Evolutionary conservation across 1,139 yeast species (phyloP), one percentile per base, ranked within the genome.

Genomic region (Sugiyamaella japonica): DNA sequence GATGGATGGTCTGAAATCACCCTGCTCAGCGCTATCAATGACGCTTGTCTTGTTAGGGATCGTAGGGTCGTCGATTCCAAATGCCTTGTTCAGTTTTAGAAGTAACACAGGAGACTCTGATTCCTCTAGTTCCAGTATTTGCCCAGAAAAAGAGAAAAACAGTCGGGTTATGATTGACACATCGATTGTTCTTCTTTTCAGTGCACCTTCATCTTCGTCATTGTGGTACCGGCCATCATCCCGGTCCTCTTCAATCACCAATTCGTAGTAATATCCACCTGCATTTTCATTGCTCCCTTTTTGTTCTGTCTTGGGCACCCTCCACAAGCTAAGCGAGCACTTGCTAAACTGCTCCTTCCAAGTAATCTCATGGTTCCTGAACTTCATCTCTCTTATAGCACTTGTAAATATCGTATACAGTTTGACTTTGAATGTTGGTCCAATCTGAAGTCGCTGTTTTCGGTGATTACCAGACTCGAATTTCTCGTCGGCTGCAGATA

Each of bases 271-370:
- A 61, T 72, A 83, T 2, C 62, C 48, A 12, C 39, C 37, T 3
- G 48, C 25, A n/a, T 16, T 37, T 4, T 25, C 32, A 36, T 32
- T 9, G 37, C n/a, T 31, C 20, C 12, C 8, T 12, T 32, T 40
- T 25, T 23, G 12, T 7, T 20, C 43, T 16, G 9, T 25, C 16
- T 34, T 40, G 13, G 20, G 40, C 2, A 64, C 61, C 31, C 82
- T 69, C 52, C 71, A 61, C 7, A 85, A 66, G 20, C 72, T 69
- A 0, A 81, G 79, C 55, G 70, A 68, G 42, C 86, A 80, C 54
- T 83, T 75, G 7, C 89, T 85, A 69, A 74, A 82, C 55, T 84
- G 85, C 63, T 87, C 95, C 62, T 85, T 85, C 95, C 95, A 87
- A 2, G 81, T 76, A 1, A 86, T 78, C 46, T 77, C 77, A 15